These are phyloP conservation scores for Salvia miltiorrhiza DNA, from an alignment of 257 asterid genomes.

Conservation along the genomic window DNA sequence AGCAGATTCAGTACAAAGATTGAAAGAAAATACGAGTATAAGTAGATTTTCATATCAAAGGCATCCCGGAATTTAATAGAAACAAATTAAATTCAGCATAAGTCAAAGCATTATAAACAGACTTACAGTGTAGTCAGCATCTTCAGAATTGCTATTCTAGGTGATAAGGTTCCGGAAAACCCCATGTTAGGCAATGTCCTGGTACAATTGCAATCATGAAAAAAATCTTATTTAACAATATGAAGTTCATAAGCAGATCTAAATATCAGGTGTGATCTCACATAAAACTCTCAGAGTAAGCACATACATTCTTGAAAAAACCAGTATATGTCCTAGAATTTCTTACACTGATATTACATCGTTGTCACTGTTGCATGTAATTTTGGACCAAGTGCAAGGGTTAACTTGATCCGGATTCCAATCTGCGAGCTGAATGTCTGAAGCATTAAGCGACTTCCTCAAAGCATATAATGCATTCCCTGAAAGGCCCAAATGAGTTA, in stretches of 20 bases:
- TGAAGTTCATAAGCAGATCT: slow-evolving; percentile 7
- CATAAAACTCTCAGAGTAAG: neutral
- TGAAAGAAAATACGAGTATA: neutral
- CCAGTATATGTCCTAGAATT: neutral
- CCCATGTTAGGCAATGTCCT: slow-evolving; percentile 83
- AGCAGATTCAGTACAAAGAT: neutral
- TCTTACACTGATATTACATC: slow-evolving; percentile 70
- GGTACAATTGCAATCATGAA: slow-evolving; percentile 26
- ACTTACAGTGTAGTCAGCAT: slow-evolving; percentile 70
- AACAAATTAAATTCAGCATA: neutral
- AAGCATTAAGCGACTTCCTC: slow-evolving; percentile 57
- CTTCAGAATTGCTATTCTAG: slow-evolving; percentile 58
- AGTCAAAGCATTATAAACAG: slow-evolving; percentile 5
- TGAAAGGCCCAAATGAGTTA: slow-evolving; percentile 23
- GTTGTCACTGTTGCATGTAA: slow-evolving; percentile 49
- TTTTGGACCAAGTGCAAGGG: slow-evolving; percentile 90
- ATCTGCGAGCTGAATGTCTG: slow-evolving; percentile 52
- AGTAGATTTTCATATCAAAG: neutral
- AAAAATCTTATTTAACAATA: neutral
- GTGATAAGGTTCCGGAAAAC: slow-evolving; percentile 70
- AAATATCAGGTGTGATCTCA: neutral
- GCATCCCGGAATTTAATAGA: slow-evolving; percentile 3
- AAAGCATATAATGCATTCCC: slow-evolving; percentile 67
- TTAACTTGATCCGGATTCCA: slow-evolving; percentile 71
- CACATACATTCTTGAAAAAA: neutral